These are phyloP conservation scores for Microdochium trichocladiopsis DNA, from an alignment of 2,329 filamentous ascomycete species.

Conservation along the genomic window DNA sequence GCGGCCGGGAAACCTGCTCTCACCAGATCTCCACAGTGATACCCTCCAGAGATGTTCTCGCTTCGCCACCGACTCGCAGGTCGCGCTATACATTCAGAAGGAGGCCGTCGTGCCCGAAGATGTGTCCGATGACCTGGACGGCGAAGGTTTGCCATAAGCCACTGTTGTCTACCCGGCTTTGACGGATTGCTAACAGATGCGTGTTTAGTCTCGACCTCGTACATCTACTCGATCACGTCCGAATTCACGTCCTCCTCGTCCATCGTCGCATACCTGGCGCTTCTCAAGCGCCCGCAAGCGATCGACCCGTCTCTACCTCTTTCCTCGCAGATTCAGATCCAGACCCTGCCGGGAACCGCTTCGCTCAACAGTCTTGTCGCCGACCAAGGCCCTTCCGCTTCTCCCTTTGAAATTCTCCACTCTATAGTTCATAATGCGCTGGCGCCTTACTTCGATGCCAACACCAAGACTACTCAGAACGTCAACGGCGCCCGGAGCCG, in stretches of 20 bases:
- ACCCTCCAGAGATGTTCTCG: slow-evolving; percentile 82
- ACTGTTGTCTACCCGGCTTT: background rate
- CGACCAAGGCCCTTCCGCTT: slow-evolving; percentile 65
- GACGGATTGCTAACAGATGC: slow-evolving; percentile 16
- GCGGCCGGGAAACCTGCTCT: slow-evolving; percentile 74
- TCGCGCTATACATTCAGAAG: slow-evolving; percentile 87
- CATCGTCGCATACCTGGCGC: slow-evolving; percentile 79
- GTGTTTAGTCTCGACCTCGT: slow-evolving; percentile 38
- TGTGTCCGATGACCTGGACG: slow-evolving; percentile 39
- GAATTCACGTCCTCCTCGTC: slow-evolving; percentile 74
- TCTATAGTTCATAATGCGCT: slow-evolving; percentile 86
- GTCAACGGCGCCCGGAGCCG: slow-evolving; percentile 61
- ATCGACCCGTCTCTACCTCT: slow-evolving; percentile 80
- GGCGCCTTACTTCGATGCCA: slow-evolving; percentile 95
- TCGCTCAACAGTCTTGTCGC: slow-evolving; percentile 58
- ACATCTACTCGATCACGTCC: slow-evolving; percentile 72
- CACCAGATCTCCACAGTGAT: slow-evolving; percentile 62
- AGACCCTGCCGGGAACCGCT: slow-evolving; percentile 80
- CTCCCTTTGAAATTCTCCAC: slow-evolving; percentile 88
- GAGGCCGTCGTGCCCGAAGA: slow-evolving; percentile 54
- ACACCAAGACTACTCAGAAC: slow-evolving; percentile 73
- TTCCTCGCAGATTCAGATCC: slow-evolving; percentile 82
- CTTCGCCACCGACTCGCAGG: slow-evolving; percentile 83
- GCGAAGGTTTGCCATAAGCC: slow-evolving; percentile 29
- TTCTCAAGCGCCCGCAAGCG: slow-evolving; percentile 83